These are phyloP conservation scores for Euphorbia tirucalli DNA, from an alignment of 345 rosid genomes.

Conservation along the genomic window DNA sequence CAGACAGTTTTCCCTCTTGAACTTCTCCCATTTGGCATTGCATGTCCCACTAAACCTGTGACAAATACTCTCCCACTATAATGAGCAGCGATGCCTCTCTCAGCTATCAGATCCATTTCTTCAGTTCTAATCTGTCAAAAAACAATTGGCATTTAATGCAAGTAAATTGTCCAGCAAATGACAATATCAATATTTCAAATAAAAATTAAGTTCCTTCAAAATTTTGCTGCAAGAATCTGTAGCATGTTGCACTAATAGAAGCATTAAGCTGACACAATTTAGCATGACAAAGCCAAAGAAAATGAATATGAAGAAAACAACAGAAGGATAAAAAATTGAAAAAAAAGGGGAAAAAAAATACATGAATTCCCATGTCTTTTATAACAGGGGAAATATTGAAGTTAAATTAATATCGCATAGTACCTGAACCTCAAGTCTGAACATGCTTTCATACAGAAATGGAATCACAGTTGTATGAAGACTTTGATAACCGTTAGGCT, in stretches of 20 bases:
- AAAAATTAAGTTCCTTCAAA: neutral
- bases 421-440: constrained; percentile 32
- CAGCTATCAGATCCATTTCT: constrained; percentile 96
- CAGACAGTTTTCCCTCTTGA: constrained; percentile 75
- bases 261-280: neutral
- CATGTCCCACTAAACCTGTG: constrained; percentile 72
- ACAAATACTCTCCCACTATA: constrained; percentile 84
- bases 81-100: constrained; percentile 97
- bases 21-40: constrained; percentile 57
- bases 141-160: neutral
- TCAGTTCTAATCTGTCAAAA: constrained; percentile 87
- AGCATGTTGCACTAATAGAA: constrained; percentile 2
- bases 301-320: neutral
- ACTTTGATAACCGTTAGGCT: constrained; percentile 99
- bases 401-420: neutral
- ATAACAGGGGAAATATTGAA: neutral
- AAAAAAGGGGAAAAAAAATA: too few relatives aligned
- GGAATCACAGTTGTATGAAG: constrained; percentile 61
- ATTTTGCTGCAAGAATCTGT: neutral
- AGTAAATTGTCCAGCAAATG: neutral
- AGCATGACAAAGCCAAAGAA: neutral
- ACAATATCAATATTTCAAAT: neutral
- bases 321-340: neutral
- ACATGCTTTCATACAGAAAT: constrained; percentile 32
- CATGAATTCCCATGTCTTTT: neutral